Percentiles rank a stretch among this genome's conserved stretches.
Conservation (phyloP, 768 basidiomycete genomes). For the Pleurotus tuber-regium region DNA sequence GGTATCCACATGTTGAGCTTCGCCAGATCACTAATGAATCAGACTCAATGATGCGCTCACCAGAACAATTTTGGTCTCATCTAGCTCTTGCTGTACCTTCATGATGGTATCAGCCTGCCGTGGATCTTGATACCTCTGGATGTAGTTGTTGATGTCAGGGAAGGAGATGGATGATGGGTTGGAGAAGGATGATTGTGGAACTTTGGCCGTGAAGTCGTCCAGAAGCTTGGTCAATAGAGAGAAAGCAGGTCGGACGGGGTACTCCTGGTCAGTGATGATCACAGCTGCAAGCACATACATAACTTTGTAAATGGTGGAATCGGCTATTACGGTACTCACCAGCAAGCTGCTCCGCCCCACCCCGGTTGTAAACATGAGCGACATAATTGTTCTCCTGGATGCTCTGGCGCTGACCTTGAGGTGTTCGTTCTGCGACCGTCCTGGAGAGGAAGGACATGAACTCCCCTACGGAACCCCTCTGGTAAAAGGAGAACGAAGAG, state of each 20-base stretch:
- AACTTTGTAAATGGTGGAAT: neutral
- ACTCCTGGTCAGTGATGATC: constrained; percentile 93
- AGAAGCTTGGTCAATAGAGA: constrained; percentile 90
- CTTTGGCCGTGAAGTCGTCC: constrained; percentile 85
- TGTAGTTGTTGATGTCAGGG: constrained; percentile 71
- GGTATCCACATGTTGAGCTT: neutral
- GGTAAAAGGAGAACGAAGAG: constrained; percentile 92
- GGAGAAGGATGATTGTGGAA: constrained; percentile 67
- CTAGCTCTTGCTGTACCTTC: constrained; percentile 96
- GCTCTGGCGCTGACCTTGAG: constrained; percentile 86
- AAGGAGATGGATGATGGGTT: constrained; percentile 71
- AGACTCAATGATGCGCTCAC: constrained; percentile 44
- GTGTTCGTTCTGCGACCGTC: constrained; percentile 88
- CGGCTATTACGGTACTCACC: constrained; percentile 53
- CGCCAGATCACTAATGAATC: neutral
- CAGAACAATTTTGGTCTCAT: constrained; percentile 98
- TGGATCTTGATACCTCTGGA: constrained; percentile 95
- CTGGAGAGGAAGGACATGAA: constrained; percentile 94
- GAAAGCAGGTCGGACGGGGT: constrained; percentile 95
- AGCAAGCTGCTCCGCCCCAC: constrained; percentile 80
- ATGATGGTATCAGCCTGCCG: constrained; percentile 97
- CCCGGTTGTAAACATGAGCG: constrained; percentile 91
- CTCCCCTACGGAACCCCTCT: constrained; percentile 81
- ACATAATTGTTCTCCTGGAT: constrained; percentile 93
- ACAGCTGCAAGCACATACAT: constrained; percentile 53